Evolutionary conservation across 2,329 filamentous ascomycete genomes (phyloP).

Genomic region (Emmonsiellopsis sp.): DNA sequence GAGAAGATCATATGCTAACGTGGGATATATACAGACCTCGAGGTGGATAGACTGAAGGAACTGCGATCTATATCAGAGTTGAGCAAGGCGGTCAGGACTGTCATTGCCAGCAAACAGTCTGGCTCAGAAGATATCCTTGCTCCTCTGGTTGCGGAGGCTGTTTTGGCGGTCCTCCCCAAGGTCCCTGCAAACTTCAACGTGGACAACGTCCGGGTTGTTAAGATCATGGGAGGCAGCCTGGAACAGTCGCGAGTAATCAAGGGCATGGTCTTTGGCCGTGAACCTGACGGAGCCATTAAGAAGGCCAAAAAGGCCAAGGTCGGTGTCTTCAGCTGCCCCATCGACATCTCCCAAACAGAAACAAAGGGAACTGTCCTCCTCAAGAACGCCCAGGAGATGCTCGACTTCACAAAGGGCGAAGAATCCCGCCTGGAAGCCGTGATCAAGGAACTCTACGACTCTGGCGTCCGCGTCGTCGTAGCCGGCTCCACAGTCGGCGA

Average conservation of each 20-base stretch:
- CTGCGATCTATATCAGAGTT: conserved; percentile 73
- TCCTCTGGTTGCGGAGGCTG: conserved; percentile 72
- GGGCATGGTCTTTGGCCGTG: conserved; percentile 96
- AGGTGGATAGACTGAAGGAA: conserved; percentile 83
- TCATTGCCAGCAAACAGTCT: conserved; percentile 93
- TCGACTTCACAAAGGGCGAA: conserved; percentile 96
- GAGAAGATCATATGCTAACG: neutral
- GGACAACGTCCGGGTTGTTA: conserved; percentile 96
- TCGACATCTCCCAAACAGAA: conserved; percentile 93
- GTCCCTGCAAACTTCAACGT: conserved; percentile 96
- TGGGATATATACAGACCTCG: conserved; percentile 52
- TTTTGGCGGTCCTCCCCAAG: conserved; percentile 85
- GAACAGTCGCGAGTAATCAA: conserved; percentile 91
- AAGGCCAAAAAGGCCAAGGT: conserved; percentile 91
- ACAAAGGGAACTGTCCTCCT: conserved; percentile 96
- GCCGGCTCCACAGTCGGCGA: conserved; percentile 92
- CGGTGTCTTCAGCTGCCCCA: conserved; percentile 89
- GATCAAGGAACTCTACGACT: conserved; percentile 94
- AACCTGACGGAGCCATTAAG: conserved; percentile 87
- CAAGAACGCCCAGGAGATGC: conserved; percentile 97
- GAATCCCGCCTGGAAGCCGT: conserved; percentile 81
- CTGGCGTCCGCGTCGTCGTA: conserved; percentile 81
- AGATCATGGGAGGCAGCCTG: conserved; percentile 97
- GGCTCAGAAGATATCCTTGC: conserved; percentile 86
- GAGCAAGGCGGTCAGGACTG: conserved; percentile 89